Evolutionary conservation across 2,329 filamentous ascomycete genomes (phyloP).

Genomic region (Fusarium torreyae): DNA sequence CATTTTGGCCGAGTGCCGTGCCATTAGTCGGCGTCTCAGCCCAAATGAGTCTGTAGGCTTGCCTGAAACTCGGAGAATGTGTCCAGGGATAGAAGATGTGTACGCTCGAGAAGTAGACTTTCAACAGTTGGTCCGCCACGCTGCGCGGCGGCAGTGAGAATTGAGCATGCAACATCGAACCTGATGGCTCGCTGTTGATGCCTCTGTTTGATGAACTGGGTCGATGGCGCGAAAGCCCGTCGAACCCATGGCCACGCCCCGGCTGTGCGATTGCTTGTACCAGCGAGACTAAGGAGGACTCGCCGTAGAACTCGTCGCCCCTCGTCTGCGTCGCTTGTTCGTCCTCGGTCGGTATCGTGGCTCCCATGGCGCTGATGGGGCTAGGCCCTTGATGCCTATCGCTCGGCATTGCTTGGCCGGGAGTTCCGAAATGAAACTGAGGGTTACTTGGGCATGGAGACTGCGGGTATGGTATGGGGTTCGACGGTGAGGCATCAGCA

Average conservation of each 20-base stretch:
- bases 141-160: constrained; percentile 4
- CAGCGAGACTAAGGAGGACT: not conserved
- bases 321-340: not conserved
- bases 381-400: not conserved
- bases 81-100: constrained; percentile 19
- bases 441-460: too few species aligned
- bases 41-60: too few species aligned
- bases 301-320: not conserved
- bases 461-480: not conserved
- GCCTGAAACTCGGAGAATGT: not conserved
- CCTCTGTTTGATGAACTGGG: too few species aligned
- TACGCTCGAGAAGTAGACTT: not conserved
- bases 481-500: too few species aligned
- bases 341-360: not conserved
- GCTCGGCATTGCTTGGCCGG: too few species aligned
- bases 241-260: too few species aligned
- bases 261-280: not conserved
- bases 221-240: too few species aligned
- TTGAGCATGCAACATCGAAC: not conserved
- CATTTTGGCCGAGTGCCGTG: not conserved
- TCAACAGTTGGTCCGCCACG: not conserved
- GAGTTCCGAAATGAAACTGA: too few species aligned
- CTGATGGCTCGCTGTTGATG: too few species aligned
- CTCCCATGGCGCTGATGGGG: constrained; percentile 23
- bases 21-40: too few species aligned